A percentile compares a stretch with the other conserved stretches of the same genome.
Conservation (phyloP, 2,329 filamentous ascomycete species). For the Setomelanomma holmii region DNA sequence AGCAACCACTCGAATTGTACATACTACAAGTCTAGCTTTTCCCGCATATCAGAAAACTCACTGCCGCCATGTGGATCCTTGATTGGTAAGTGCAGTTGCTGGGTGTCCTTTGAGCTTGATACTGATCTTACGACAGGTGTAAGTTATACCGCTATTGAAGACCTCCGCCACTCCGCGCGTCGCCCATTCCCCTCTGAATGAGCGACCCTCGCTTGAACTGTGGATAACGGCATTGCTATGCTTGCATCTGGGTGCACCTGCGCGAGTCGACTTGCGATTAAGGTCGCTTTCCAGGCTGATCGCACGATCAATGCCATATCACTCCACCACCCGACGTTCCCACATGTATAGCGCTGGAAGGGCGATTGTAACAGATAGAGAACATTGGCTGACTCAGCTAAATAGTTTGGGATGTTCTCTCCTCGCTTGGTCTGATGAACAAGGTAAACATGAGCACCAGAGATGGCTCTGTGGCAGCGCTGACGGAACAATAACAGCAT, state of each 20-base stretch:
- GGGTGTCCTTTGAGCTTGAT: not conserved
- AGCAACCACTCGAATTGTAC: not conserved
- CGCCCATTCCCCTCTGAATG: not conserved
- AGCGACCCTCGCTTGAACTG: too few relatives aligned
- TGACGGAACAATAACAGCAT: constrained; percentile 57
- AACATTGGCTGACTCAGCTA: constrained; percentile 12
- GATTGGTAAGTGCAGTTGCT: constrained; percentile 69
- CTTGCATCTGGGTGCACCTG: not conserved
- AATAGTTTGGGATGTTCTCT: constrained; percentile 85
- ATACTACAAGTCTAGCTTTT: not conserved
- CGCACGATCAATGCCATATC: not conserved
- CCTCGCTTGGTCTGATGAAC: constrained; percentile 86
- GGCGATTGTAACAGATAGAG: not conserved
- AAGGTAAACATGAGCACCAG: constrained; percentile 56
- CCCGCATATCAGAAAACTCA: not conserved
- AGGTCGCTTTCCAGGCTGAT: not conserved
- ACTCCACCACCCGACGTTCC: not conserved
- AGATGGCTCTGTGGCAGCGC: not conserved
- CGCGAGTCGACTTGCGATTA: too few relatives aligned
- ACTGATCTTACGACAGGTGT: constrained; percentile 37
- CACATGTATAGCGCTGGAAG: too few relatives aligned
- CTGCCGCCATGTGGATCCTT: constrained; percentile 78
- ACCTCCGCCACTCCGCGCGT: constrained; percentile 4
- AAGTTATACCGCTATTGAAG: constrained; percentile 23
- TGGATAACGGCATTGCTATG: not conserved